A percentile compares a stretch with the other conserved stretches of the same genome.
Evolutionary conservation across 345 rosid species (phyloP).

Genomic region (Rhodamnia argentea): DNA sequence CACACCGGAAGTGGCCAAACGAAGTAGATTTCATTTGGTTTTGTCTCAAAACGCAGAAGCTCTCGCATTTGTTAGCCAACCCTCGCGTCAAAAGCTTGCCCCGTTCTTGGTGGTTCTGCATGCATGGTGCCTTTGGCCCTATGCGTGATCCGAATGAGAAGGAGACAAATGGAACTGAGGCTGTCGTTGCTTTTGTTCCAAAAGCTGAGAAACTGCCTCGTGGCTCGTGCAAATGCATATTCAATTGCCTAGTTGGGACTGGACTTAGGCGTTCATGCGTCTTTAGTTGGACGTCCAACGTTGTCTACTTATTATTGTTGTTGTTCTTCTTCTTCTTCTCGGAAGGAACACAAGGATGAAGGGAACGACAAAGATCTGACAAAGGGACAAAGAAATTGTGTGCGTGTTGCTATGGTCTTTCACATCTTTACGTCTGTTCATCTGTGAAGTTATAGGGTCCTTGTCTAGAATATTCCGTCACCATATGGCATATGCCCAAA

Average conservation of each 20-base stretch:
- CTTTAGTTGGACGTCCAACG: neutral
- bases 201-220: neutral
- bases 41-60: neutral
- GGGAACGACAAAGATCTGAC: neutral
- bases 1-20: neutral
- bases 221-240: neutral
- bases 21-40: neutral
- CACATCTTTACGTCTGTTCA: neutral
- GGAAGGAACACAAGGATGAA: neutral
- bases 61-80: neutral
- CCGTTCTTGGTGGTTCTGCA: neutral
- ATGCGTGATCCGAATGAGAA: neutral
- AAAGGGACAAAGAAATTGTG: neutral
- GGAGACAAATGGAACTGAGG: neutral
- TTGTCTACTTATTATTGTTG: neutral
- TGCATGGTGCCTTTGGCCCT: neutral
- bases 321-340: neutral
- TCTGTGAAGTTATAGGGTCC: neutral
- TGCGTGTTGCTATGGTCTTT: neutral
- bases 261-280: neutral
- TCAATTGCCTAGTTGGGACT: neutral
- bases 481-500: neutral
- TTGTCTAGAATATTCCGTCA: neutral
- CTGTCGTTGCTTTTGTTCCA: neutral
- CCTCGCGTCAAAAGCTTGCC: neutral